Evolutionary conservation across 345 rosid genomes (phyloP), one percentile per base, ranked within the genome.

Genomic region (Rhizophora mangle): DNA sequence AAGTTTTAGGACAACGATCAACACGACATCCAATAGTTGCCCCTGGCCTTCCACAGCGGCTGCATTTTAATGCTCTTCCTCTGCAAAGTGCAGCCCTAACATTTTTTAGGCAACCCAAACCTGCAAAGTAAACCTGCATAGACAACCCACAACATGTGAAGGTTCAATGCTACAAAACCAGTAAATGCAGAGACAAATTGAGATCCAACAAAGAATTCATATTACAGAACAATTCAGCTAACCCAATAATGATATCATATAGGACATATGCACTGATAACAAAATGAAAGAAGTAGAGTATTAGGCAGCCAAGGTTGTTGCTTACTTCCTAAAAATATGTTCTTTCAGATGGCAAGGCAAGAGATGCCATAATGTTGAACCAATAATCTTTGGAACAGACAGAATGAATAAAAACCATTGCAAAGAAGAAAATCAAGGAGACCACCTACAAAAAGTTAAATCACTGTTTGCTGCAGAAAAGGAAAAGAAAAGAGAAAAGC

Each of bases 1-100:
- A 95, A 74, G 99, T 95, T 87, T 81, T 92, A 36, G 95, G 97
- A 81, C 99, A 95, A 21, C 96, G 85, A 81, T 95, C 99, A 74
- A 95, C 99, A 62, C 99, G 97, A 76, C 99, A 95, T 61, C 99
- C 99, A 68, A 88, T 95, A 66, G 99, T 92, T 75, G 99, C 99
- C 67, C 99, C 99, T 68, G 96, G 93, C 83, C 99, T 88, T 79
- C 92, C 96, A 81, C 99, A 92, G 71, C 96, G 90, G 72, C 82
- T 88, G 79, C 99, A 95, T 80, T 95, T 95, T 75, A 95, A 77
- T 60, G 96, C 96, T 80, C 85, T 86, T 75, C 99, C 99, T 81
- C 97, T 86, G 74, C 85, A 90, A 71, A 92, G 96, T 54, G 99
- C 99, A 43, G 99, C 97, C 83, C 96, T 87, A 62, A 95, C 83